These are phyloP conservation scores for Rhodotorula diobovata DNA, from an alignment of 768 basidiomycete genomes.

Conservation along the genomic window DNA sequence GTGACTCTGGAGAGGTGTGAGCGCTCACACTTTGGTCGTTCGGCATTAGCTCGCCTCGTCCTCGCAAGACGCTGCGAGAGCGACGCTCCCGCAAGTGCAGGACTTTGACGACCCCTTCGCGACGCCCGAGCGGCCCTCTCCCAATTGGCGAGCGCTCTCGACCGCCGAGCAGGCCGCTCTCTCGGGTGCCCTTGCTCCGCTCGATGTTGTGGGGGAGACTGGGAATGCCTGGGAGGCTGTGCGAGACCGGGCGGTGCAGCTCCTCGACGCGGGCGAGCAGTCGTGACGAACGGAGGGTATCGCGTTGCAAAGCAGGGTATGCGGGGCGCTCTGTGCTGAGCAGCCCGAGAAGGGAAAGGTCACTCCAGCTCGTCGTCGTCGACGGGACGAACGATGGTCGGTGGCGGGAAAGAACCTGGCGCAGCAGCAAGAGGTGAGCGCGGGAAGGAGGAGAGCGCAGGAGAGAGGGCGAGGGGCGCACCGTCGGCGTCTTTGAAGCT, in stretches of 20 bases:
- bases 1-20: not conserved
- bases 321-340: not conserved
- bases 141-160: conserved; percentile 8
- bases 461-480: not conserved
- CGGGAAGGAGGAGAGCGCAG: not conserved
- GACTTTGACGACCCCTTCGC: conserved; percentile 38
- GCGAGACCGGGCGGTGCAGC: not conserved
- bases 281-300: not conserved
- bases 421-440: rapidly evolving
- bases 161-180: not conserved
- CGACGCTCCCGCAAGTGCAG: not conserved
- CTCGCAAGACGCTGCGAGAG: not conserved
- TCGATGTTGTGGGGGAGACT: not conserved
- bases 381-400: conserved; percentile 16
- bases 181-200: too few relatives aligned
- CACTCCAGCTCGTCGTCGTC: conserved; percentile 28
- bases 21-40: too few relatives aligned
- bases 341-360: not conserved
- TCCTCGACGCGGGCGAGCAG: not conserved
- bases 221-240: not conserved
- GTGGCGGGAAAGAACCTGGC: conserved; percentile 24
- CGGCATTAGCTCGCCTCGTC: not conserved
- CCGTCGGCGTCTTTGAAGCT: conserved; percentile 24
- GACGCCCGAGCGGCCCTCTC: not conserved
- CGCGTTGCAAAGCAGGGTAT: not conserved